These are phyloP conservation scores for Botrytis byssoidea DNA, from an alignment of 2,329 filamentous ascomycete genomes.

Conservation along the genomic window DNA sequence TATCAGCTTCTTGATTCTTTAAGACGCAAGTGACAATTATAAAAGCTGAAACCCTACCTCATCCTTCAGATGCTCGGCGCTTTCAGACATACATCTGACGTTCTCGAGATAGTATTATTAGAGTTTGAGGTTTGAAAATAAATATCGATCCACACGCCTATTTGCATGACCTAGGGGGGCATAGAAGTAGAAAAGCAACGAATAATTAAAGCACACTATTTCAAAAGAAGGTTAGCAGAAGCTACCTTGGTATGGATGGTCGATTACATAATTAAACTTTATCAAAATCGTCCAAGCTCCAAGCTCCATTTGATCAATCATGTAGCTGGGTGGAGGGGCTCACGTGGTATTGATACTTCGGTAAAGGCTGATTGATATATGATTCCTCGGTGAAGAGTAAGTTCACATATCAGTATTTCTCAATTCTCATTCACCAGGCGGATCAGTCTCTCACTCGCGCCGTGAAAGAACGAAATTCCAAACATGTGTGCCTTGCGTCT, in stretches of 20 bases:
- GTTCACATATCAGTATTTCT: neutral
- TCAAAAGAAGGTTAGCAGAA: neutral
- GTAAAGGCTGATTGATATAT: neutral
- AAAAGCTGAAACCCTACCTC: constrained; percentile 23
- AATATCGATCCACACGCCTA: neutral
- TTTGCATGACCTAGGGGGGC: neutral
- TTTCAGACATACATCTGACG: constrained; percentile 28
- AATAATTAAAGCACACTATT: neutral
- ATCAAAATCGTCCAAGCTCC: neutral
- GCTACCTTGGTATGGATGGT: too few species aligned
- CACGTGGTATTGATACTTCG: neutral
- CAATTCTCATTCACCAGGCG: neutral
- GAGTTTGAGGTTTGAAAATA: constrained; percentile 11
- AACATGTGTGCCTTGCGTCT: constrained; percentile 5
- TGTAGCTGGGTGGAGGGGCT: neutral
- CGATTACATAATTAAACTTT: neutral
- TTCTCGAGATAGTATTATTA: constrained; percentile 1
- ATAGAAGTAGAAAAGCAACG: neutral
- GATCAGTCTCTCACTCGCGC: too few species aligned
- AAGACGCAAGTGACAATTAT: neutral
- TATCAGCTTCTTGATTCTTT: constrained; percentile 8
- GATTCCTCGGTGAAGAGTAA: neutral
- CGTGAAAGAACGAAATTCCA: neutral
- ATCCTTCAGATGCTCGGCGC: constrained; percentile 41
- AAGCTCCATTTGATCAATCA: neutral